Base-by-base conservation (phyloP, 768 basidiomycete species). In the Auriculariales sp. region DNA sequence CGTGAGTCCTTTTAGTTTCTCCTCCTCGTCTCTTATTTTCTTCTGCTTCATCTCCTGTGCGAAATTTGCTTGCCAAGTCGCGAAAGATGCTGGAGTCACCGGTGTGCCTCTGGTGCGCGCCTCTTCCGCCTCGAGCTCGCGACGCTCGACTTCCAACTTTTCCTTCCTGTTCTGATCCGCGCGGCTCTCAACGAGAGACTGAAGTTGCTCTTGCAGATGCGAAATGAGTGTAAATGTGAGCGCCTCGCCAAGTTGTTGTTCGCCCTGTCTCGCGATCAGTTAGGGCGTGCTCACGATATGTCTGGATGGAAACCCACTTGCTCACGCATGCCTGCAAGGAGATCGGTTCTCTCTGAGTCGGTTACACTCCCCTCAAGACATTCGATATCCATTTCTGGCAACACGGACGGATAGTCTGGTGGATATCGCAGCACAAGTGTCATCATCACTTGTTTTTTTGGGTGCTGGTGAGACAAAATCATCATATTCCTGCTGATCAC, bases 161-260 rank as follows among this genome's bases (percentile, higher is more conserved):
- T 77, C 79, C 54, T 71, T 69, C 49, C 71, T 69, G 54, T 66
- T 71, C 52, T 64, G 71, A 50, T 79, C 79, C 17, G 68, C 70
- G 54, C 88, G 75, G 36, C 65, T 58, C 32, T 73, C 73, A 30
- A 90, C 75, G 24, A 93, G 66, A 15, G 61, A 58, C 3, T 80
- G 75, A 14, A 97, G 68, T 46, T 77, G 71, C 64, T 97, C 92
- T 55, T 85, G 73, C 39, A 95, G 73, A 57, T 85, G 81, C 0
- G 86, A 83, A 10, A 91, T 81, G 15, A 99, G 71, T 0, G 94
- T 91, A 61, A 95, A 99, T 15, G 92, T 93, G 92, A 98, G 97
- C 2, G 95, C 92, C 83, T 93, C 93, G 35, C 90, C 90, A 19
- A 89, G 59, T 62, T 86, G 91, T 60, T 92, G 89, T 59, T 83